Percentiles rank a stretch among this genome's conserved stretches.
Evolutionary conservation across 345 rosid genomes (phyloP).

Genomic region (Linum trigynum): DNA sequence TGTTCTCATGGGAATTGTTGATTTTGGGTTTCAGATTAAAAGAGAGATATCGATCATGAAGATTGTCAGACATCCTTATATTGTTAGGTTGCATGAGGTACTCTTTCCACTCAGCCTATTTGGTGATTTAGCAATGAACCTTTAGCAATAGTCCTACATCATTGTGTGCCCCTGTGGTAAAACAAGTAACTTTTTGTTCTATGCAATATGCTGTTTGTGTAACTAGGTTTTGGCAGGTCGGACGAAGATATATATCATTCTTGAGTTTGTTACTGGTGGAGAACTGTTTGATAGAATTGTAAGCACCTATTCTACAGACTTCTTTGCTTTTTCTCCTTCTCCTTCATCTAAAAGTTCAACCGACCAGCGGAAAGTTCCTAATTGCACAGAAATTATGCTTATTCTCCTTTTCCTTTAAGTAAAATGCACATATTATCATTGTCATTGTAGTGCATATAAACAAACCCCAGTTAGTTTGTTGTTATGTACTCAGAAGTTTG

Average conservation of each 20-base stretch:
- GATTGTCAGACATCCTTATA: slow-evolving; percentile 78
- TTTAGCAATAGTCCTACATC: not conserved
- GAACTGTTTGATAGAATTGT: slow-evolving; percentile 81
- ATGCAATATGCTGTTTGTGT: not conserved
- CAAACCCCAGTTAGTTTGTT: no score
- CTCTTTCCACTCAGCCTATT: not conserved
- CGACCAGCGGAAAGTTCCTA: no score
- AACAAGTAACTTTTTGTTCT: not conserved
- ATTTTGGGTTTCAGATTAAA: slow-evolving; percentile 43
- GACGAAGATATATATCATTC: slow-evolving; percentile 68
- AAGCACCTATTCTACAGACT: slow-evolving; percentile 17
- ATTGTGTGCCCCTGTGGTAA: not conserved
- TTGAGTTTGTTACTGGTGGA: slow-evolving; percentile 91
- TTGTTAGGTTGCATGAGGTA: slow-evolving; percentile 81
- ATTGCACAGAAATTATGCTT: no score
- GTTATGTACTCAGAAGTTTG: not conserved
- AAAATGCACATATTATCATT: not conserved
- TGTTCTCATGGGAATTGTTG: not conserved
- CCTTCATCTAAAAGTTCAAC: no score
- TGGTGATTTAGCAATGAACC: not conserved
- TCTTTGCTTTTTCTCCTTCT: not conserved
- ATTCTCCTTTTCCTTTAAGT: no score
- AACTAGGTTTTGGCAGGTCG: slow-evolving; percentile 68
- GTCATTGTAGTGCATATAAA: not conserved
- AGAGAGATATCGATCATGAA: slow-evolving; percentile 92